Conservation (phyloP, 306 rosid species). For the Dryas octopetala region DNA sequence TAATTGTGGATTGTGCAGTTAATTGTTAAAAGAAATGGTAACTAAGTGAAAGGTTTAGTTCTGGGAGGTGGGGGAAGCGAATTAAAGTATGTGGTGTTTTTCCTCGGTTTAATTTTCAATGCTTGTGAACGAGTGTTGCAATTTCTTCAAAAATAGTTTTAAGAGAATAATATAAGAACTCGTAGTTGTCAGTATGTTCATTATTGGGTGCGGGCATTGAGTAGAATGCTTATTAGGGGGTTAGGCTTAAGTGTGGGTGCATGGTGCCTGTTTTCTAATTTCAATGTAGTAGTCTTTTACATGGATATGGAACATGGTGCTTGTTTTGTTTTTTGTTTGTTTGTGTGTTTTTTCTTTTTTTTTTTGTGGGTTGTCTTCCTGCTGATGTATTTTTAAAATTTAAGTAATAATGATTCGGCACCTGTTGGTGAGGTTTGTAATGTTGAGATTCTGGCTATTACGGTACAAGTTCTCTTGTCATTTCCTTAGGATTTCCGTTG, state of each 20-base stretch:
- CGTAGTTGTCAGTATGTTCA: neutral
- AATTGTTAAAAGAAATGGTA: neutral
- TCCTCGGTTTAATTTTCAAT: neutral
- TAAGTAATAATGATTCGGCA: neutral
- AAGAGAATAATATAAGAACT: neutral
- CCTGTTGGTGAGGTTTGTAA: neutral
- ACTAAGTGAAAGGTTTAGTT: neutral
- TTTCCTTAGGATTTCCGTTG: neutral
- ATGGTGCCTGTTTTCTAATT: neutral
- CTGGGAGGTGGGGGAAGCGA: neutral
- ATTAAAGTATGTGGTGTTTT: neutral
- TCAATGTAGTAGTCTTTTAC: neutral
- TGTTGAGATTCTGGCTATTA: neutral
- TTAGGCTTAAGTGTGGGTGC: neutral
- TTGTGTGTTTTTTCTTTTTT: neutral
- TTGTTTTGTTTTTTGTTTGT: no score
- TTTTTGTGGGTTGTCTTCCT: neutral
- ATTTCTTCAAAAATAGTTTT: neutral
- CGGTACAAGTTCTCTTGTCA: no score
- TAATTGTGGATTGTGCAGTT: neutral
- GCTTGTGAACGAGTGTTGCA: neutral
- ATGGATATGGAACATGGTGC: neutral
- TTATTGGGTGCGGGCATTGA: neutral
- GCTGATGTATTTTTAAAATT: neutral
- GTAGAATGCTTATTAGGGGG: neutral